phyloP scores from a whole-genome alignment of 257 asterid species.

The Cinchona pubescens region DNA sequence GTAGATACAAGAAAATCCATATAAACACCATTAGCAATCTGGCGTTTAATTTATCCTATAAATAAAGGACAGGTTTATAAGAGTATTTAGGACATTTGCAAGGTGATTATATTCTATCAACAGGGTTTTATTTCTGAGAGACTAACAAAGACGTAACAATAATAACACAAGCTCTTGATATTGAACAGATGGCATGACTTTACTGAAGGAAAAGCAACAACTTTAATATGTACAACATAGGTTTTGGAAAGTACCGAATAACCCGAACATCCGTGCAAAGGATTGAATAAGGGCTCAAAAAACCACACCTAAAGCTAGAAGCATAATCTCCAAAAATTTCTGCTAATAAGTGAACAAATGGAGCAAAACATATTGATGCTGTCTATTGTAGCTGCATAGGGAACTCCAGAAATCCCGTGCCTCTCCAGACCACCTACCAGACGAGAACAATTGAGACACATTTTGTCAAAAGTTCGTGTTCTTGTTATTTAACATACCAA shows the following conservation, averaged over 20 bases:
- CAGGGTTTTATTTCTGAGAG: neutral
- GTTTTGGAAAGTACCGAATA: conserved; percentile 34
- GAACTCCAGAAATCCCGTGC: neutral
- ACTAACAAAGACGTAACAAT: neutral
- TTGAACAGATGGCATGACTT: neutral
- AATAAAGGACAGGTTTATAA: too few relatives aligned
- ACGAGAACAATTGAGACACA: neutral
- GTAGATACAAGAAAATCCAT: too few relatives aligned
- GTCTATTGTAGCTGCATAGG: too few relatives aligned
- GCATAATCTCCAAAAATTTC: neutral
- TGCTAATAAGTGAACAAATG: neutral
- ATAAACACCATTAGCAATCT: too few relatives aligned
- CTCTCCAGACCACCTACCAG: neutral
- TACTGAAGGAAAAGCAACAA: neutral
- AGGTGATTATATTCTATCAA: neutral
- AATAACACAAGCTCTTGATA: neutral
- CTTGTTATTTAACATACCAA: neutral
- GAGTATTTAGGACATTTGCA: too few relatives aligned
- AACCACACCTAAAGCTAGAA: neutral
- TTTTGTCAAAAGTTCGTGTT: neutral
- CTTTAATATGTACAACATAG: neutral
- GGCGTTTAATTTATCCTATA: too few relatives aligned
- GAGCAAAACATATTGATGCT: neutral
- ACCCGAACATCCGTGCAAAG: conserved; percentile 8
- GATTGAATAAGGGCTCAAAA: neutral